Base-by-base conservation (phyloP, 805 yeast genomes). In the Diddensiella caesifluorescens region DNA sequence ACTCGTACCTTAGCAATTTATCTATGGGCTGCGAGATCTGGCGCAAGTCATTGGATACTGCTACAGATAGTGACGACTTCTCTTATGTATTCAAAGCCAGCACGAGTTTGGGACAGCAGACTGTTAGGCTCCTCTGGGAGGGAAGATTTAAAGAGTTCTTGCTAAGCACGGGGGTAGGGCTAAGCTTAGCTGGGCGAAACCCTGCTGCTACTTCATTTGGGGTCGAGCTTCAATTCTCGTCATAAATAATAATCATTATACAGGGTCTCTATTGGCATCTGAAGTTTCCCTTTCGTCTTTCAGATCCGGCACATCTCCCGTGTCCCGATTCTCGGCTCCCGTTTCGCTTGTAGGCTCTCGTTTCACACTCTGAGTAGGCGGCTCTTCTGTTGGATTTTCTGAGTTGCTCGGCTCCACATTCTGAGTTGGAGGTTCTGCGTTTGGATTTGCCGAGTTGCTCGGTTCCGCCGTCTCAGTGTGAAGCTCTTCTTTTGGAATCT, bases 11-110 rank as follows among this genome's bases (percentile, higher is more conserved):
- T 50, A 83, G 95, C 40, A 85, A 90, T 57, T 64, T 92, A 37
- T 78, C 90, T 0, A 62, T 92, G 21, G 98, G 98, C 2, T 79
- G 85, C 53, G 96, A 89, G 53, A 60, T 89, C 18, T 86, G 90
- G 81, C 35, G 41, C 12, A 28, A 15, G 4, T 12, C 18, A n/a
- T 5, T 23, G 12, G 28, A 29, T 4, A 35, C 26, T 20, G 30
- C 16, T 19, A 21, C 35, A 12, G 45, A 40, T 15, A 19, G 20
- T 43, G 51, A 9, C 38, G 48, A 37, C 39, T 83, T 79, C 54
- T 70, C 80, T 2, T 79, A 85, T 45, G 90, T 86, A 10, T 60
- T 88, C 50, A 88, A 85, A 59, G 62, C 80, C 3, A 75, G 89
- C 41, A 77, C 92, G 0, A 79, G 87, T 33, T 50, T 86, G 22